Percentiles rank a stretch among this genome's conserved stretches.
Evolutionary conservation across 129 eudicot species (phyloP).

Genomic region (Heracleum sosnowskyi): DNA sequence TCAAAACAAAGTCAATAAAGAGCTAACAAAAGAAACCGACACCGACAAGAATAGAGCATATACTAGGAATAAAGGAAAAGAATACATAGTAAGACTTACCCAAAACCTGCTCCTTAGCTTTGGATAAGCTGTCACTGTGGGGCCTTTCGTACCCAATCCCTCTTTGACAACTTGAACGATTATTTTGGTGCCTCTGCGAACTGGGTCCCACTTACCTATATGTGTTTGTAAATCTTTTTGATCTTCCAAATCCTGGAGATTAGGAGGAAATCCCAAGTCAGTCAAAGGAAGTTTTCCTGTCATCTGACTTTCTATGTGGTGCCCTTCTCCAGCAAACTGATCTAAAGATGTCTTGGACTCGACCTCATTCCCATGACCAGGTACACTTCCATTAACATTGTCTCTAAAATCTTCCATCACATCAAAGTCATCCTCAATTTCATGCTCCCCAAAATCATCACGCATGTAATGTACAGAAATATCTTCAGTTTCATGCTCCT

Average conservation of each 20-base stretch:
- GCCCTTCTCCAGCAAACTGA: slow-evolving; percentile 29
- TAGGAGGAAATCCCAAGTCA: slow-evolving; percentile 13
- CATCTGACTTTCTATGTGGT: slow-evolving; percentile 24
- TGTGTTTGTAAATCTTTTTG: slow-evolving; percentile 11
- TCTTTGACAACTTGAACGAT: slow-evolving; percentile 92
- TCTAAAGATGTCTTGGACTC: slow-evolving; percentile 26
- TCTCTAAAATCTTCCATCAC: slow-evolving; percentile 31
- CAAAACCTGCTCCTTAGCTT: slow-evolving; percentile 90
- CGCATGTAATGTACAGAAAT: slow-evolving; percentile 29
- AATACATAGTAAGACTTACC: slow-evolving; percentile 39
- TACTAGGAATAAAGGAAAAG: background rate
- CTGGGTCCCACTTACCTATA: slow-evolving; percentile 61
- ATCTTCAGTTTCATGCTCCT: slow-evolving; percentile 31
- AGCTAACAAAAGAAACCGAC: background rate
- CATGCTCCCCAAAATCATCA: slow-evolving; percentile 59
- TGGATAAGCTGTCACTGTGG: slow-evolving; percentile 82
- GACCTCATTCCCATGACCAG: slow-evolving; percentile 25
- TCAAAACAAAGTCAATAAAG: background rate
- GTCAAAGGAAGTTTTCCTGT: slow-evolving; percentile 8
- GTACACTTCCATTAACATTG: slow-evolving; percentile 49
- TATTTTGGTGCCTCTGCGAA: slow-evolving; percentile 77
- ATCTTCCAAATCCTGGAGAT: slow-evolving; percentile 24
- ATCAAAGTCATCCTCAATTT: slow-evolving; percentile 40
- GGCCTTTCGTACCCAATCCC: slow-evolving; percentile 91
- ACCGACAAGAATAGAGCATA: background rate